Base-by-base conservation (phyloP, 78 protist species). In the Salpingoeca rosetta region DNA sequence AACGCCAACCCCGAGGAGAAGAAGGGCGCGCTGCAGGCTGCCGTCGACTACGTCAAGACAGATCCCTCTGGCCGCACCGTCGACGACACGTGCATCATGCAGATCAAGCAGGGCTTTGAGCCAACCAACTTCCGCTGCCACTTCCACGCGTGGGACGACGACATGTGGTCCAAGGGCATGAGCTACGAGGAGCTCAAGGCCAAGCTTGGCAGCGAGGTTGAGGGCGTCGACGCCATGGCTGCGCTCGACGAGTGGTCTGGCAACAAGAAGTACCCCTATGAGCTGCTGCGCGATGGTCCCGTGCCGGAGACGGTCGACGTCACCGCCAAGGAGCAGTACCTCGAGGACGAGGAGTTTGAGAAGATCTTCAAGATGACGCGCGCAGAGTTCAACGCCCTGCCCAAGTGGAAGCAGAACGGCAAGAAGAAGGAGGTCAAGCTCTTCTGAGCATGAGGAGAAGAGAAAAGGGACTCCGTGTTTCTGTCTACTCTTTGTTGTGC, bases 1-100 rank as follows among this genome's bases (percentile, higher is more conserved):
- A 87, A 77, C 24, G 72, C 90, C 40, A 81, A 37, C 82, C 78
- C 24, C 31, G 11, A 25, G 45, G 91, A 88, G 92, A 26, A n/a
- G 31, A 25, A 2, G 41, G 7, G 22, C 72, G 83, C 83, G 12
- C 10, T 85, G 37, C 42, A 45, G 51, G 12, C 44, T 1, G 88
- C 78, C 44, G 3, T 1, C 7, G 42, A 85, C 44, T 85, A 85
- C 78, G 27, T 85, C 38, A 38, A 27, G 28, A 35, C 56, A 35
- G 81, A 41, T 41, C 44, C 80, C 37, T 0, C 56, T 1, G 44
- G 24, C 45, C 81, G 81, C 81, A 27, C 3, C 36, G 17, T 7
- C 65, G 24, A 38, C 24, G 81, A 77, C 81, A 77, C 81, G 51
- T 36, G 51, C 81, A 77, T 77, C 45, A 77, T 41, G 36, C 22